A percentile compares a stretch with the other conserved stretches of the same genome.
Evolutionary conservation across 495 filamentous ascomycete species (phyloP).

Genomic region (Thermothielavioides terrestris): DNA sequence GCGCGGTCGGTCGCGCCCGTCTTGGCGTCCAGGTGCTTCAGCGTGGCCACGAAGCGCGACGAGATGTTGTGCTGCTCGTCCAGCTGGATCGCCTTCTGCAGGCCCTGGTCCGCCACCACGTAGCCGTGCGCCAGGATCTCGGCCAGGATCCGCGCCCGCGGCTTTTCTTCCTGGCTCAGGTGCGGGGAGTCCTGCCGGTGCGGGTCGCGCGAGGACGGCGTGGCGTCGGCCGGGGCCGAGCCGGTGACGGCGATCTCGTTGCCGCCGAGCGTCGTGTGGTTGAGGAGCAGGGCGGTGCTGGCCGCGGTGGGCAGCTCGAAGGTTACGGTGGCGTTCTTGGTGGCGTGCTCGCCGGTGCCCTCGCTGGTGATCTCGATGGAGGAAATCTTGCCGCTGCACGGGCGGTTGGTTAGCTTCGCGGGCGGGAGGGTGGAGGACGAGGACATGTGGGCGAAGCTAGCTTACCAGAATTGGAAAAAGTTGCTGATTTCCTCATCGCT

Average conservation of each 20-base stretch:
- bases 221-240: conserved; percentile 26
- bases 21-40: conserved; percentile 70
- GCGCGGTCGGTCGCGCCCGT: conserved; percentile 74
- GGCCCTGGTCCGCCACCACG: conserved; percentile 69
- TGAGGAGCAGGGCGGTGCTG: conserved; percentile 91
- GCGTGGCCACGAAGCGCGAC: conserved; percentile 60
- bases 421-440: background rate
- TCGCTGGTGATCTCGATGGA: conserved; percentile 65
- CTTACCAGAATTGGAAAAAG: conserved; percentile 98
- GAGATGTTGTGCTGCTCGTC: conserved; percentile 88
- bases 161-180: conserved; percentile 88
- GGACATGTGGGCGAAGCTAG: background rate
- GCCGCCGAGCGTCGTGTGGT: conserved; percentile 84
- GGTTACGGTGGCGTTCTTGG: conserved; percentile 77
- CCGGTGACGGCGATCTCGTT: conserved; percentile 70
- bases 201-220: conserved; percentile 29
- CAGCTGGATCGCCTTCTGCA: conserved; percentile 76
- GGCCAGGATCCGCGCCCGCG: conserved; percentile 80
- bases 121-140: conserved; percentile 97
- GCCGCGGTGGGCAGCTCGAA: conserved; percentile 95
- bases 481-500: conserved; percentile 84
- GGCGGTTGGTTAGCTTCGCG: conserved; percentile 17
- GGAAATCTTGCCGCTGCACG: conserved; percentile 76
- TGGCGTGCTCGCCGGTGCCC: conserved; percentile 57
- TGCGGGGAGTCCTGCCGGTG: conserved; percentile 50